These are phyloP conservation scores for Zasmidium angulare DNA, from an alignment of 2,329 filamentous ascomycete genomes.

Conservation along the genomic window DNA sequence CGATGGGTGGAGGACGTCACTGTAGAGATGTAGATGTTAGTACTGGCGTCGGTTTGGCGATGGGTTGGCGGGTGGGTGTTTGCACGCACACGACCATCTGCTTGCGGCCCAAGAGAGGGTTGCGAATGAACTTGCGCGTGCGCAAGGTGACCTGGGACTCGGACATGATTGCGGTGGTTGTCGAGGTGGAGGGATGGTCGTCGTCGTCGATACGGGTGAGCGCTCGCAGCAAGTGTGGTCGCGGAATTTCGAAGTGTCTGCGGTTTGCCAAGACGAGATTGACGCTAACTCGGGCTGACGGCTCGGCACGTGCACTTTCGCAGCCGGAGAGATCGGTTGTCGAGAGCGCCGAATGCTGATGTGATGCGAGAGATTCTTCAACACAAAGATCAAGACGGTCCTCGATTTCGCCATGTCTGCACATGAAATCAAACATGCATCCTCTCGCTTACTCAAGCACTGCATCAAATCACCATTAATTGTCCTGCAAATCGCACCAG, in stretches of 20 bases:
- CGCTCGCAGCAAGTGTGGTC: conserved; percentile 10
- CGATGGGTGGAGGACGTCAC: conserved; percentile 99
- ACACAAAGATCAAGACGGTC: not conserved
- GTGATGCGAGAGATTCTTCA: not conserved
- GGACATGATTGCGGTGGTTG: conserved; percentile 68
- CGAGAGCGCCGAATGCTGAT: not conserved
- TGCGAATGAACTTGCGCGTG: conserved; percentile 99
- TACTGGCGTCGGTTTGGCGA: conserved; percentile 8
- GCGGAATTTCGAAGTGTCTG: not conserved
- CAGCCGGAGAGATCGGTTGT: not conserved
- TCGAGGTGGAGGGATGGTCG: conserved; percentile 1
- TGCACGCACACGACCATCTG: conserved; percentile 90
- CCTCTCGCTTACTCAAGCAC: not conserved
- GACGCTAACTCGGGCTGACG: not conserved
- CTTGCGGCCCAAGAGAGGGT: conserved; percentile 97
- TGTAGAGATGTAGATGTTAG: conserved; percentile 44
- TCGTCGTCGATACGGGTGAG: conserved; percentile 11
- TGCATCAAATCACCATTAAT: not conserved
- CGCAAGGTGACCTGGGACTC: conserved; percentile 64
- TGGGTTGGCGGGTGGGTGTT: not conserved
- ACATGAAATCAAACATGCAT: not conserved
- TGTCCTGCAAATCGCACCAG: not conserved
- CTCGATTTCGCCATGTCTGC: not conserved
- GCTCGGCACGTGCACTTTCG: not conserved
- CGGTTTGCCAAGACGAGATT: not conserved